Conservation (phyloP, 108 stramenopile genomes). For the Stephanodiscus triporus region DNA sequence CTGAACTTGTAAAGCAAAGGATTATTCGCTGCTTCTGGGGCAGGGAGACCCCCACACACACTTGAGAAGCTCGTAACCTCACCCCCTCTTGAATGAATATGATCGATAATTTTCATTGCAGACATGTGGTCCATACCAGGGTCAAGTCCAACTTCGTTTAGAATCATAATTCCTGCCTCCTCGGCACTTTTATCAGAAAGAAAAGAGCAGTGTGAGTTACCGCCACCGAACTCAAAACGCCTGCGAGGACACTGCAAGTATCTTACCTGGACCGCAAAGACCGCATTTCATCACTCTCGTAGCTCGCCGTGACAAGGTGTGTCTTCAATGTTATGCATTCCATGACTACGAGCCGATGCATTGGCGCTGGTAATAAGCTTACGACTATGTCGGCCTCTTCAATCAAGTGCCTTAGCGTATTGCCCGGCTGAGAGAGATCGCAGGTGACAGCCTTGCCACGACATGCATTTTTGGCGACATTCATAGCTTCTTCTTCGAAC, state of each 20-base stretch:
- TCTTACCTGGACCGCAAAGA: slow-evolving; percentile 29
- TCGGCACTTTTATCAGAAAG: slow-evolving; percentile 32
- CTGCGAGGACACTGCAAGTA: neutral
- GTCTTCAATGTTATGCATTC: slow-evolving; percentile 58
- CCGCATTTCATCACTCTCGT: slow-evolving; percentile 76
- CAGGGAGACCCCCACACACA: slow-evolving; percentile 82
- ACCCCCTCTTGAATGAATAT: slow-evolving; percentile 68
- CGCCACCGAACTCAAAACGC: neutral
- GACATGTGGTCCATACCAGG: slow-evolving; percentile 89
- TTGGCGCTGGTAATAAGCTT: slow-evolving; percentile 79
- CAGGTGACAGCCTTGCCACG: slow-evolving; percentile 50
- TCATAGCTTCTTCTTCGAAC: slow-evolving; percentile 61
- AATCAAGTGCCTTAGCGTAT: slow-evolving; percentile 54
- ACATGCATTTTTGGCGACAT: slow-evolving; percentile 47
- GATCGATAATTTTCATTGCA: slow-evolving; percentile 83
- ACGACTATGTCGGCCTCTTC: slow-evolving; percentile 75
- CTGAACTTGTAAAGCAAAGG: slow-evolving; percentile 89
- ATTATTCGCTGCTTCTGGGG: slow-evolving; percentile 84
- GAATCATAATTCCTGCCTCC: slow-evolving; percentile 65
- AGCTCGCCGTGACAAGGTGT: slow-evolving; percentile 83
- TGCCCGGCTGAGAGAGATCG: slow-evolving; percentile 49
- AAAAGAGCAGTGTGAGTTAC: neutral
- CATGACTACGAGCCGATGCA: slow-evolving; percentile 76
- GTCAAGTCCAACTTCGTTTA: slow-evolving; percentile 91
- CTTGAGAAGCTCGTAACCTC: slow-evolving; percentile 65